A percentile compares a stretch with the other conserved stretches of the same genome.
These are phyloP conservation scores for Cordyceps cateniannulata DNA, from an alignment of 2,329 filamentous ascomycete species.

Conservation along the genomic window DNA sequence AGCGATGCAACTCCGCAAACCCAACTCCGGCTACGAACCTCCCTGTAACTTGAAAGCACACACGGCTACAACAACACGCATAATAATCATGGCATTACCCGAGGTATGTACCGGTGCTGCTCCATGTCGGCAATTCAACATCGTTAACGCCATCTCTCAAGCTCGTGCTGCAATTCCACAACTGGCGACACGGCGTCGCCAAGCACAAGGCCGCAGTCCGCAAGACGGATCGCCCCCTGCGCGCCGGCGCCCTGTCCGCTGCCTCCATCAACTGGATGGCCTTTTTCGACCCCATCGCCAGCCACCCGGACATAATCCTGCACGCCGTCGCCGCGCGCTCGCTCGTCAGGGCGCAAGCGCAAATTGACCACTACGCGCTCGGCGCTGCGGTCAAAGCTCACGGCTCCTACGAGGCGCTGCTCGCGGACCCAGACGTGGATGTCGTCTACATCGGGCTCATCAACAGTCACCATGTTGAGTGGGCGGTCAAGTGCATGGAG, in stretches of 20 bases:
- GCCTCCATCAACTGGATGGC: constrained; percentile 10
- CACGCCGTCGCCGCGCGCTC: constrained; percentile 7
- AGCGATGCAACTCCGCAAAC: not conserved
- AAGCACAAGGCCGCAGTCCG: constrained; percentile 6
- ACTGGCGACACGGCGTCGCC: constrained; percentile 1
- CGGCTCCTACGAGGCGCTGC: constrained; percentile 14
- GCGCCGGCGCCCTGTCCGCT: constrained; percentile 8
- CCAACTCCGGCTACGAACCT: no score
- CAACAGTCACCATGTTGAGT: no score
- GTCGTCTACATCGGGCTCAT: no score
- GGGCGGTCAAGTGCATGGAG: no score
- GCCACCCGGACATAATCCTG: constrained; percentile 8
- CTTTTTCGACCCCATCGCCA: constrained; percentile 11
- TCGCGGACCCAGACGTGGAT: no score
- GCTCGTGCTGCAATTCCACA: not conserved
- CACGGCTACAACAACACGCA: no score
- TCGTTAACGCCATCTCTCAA: not conserved
- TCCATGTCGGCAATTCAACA: not conserved
- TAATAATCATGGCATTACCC: not conserved
- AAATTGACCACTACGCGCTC: constrained; percentile 4
- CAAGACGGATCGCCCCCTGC: constrained; percentile 6
- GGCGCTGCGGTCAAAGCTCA: not conserved
- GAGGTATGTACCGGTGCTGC: not conserved
- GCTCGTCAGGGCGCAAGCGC: not conserved
- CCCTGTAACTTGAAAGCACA: no score